A percentile compares a stretch with the other conserved stretches of the same genome.
These are phyloP conservation scores for Naumovozyma castellii DNA, from an alignment of 805 yeast genomes.

Conservation along the genomic window DNA sequence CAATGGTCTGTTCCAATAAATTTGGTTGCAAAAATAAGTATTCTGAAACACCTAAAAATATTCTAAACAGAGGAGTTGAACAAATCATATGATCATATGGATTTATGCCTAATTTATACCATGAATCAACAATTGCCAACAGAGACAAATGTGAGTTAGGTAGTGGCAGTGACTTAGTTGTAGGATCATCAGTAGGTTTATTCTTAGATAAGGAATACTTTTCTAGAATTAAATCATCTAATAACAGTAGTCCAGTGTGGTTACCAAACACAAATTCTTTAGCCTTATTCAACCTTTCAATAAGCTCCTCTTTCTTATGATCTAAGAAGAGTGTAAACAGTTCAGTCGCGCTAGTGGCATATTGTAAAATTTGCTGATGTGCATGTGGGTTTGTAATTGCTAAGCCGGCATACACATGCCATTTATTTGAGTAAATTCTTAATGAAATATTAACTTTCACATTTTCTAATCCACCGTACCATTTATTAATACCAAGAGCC, in stretches of 20 bases:
- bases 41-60: slow-evolving; percentile 89
- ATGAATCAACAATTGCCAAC: slow-evolving; percentile 86
- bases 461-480: slow-evolving; percentile 92
- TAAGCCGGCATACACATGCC: slow-evolving; percentile 97
- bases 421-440: slow-evolving; percentile 83
- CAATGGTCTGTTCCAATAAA: slow-evolving; percentile 68
- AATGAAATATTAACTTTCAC: slow-evolving; percentile 90
- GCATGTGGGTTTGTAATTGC: slow-evolving; percentile 95
- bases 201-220: slow-evolving; percentile 69
- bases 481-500: slow-evolving; percentile 42
- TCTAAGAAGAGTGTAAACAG: slow-evolving; percentile 76
- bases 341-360: slow-evolving; percentile 75
- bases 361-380: slow-evolving; percentile 82
- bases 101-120: slow-evolving; percentile 75
- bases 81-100: slow-evolving; percentile 97
- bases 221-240: slow-evolving; percentile 72
- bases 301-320: slow-evolving; percentile 49
- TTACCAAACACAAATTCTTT: slow-evolving; percentile 69
- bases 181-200: slow-evolving; percentile 35
- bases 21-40: slow-evolving; percentile 80
- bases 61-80: slow-evolving; percentile 87
- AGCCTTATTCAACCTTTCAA: slow-evolving; percentile 52
- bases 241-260: slow-evolving; percentile 45
- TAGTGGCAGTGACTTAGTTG: slow-evolving; percentile 6
- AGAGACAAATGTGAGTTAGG: slow-evolving; percentile 88